A percentile compares a stretch with the other conserved stretches of the same genome.
phyloP scores from a whole-genome alignment of 2,329 filamentous ascomycete species.

The Diaporthe nobilis region DNA sequence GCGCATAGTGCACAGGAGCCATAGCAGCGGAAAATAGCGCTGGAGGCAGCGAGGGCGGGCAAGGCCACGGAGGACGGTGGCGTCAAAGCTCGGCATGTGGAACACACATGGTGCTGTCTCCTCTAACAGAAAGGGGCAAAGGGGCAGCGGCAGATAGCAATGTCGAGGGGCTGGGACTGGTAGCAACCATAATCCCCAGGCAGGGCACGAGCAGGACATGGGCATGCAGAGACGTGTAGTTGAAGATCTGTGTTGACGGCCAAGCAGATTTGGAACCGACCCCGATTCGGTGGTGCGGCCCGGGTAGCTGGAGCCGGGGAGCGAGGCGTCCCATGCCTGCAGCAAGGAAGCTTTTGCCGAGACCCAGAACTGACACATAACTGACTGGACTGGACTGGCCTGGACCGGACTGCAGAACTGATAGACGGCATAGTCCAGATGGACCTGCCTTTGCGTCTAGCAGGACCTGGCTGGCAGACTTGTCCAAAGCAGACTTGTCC shows the following conservation, averaged over 20 bases:
- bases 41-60: slow-evolving; percentile 26
- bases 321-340: slow-evolving; percentile 10
- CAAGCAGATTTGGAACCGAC: slow-evolving; percentile 16
- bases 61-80: slow-evolving; percentile 8
- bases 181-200: neutral
- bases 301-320: slow-evolving; percentile 29
- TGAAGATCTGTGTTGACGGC: slow-evolving; percentile 1
- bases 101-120: slow-evolving; percentile 17
- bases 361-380: neutral
- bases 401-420: neutral
- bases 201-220: slow-evolving; percentile 23
- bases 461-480: neutral
- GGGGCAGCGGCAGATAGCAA: slow-evolving; percentile 21
- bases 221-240: slow-evolving; percentile 6
- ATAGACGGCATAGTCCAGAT: neutral
- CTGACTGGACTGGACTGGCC: neutral
- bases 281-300: slow-evolving; percentile 24
- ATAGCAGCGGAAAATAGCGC: slow-evolving; percentile 22
- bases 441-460: neutral
- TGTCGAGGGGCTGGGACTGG: neutral
- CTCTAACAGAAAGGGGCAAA: slow-evolving; percentile 21
- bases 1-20: slow-evolving; percentile 15
- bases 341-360: slow-evolving; percentile 29
- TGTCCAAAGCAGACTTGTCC: neutral
- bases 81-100: slow-evolving; percentile 31